A percentile compares a stretch with the other conserved stretches of the same genome.
These are phyloP conservation scores for Dendrocalamus latiflorus DNA, from an alignment of 202 grass and related monocot genomes.

Conservation along the genomic window DNA sequence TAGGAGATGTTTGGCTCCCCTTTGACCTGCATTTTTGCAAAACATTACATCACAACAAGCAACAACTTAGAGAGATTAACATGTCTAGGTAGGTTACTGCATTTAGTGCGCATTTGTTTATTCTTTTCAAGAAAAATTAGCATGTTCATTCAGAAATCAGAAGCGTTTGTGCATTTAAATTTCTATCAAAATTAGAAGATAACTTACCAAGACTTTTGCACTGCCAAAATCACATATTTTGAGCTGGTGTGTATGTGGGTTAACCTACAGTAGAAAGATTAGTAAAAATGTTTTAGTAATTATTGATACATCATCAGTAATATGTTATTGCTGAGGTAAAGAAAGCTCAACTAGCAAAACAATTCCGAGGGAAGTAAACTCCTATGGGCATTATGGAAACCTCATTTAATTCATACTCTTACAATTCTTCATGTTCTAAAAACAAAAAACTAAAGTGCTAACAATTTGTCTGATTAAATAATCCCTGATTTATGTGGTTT, in stretches of 20 bases:
- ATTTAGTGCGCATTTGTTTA: neutral
- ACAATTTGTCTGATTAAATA: constrained; percentile 9
- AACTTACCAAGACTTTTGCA: constrained; percentile 81
- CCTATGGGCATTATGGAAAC: neutral
- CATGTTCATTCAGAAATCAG: neutral
- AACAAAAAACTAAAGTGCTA: neutral
- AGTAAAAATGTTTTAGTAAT: constrained; percentile 9
- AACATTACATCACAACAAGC: neutral
- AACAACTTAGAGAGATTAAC: neutral
- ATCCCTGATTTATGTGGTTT: neutral
- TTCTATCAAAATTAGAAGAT: constrained; percentile 16
- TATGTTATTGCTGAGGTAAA: neutral
- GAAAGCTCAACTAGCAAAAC: neutral
- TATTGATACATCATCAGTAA: neutral
- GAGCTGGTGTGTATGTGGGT: constrained; percentile 96
- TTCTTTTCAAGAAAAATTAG: constrained; percentile 10
- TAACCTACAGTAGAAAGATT: constrained; percentile 58
- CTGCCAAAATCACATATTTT: constrained; percentile 95
- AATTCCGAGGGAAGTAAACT: neutral
- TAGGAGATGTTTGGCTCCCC: constrained; percentile 99
- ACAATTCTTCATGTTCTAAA: neutral
- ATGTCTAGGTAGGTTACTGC: neutral
- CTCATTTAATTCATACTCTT: neutral
- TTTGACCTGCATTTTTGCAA: constrained; percentile 59
- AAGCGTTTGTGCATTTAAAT: neutral